These are phyloP conservation scores for Ensete ventricosum DNA, from an alignment of 176 grass and related monocot genomes.

Conservation along the genomic window DNA sequence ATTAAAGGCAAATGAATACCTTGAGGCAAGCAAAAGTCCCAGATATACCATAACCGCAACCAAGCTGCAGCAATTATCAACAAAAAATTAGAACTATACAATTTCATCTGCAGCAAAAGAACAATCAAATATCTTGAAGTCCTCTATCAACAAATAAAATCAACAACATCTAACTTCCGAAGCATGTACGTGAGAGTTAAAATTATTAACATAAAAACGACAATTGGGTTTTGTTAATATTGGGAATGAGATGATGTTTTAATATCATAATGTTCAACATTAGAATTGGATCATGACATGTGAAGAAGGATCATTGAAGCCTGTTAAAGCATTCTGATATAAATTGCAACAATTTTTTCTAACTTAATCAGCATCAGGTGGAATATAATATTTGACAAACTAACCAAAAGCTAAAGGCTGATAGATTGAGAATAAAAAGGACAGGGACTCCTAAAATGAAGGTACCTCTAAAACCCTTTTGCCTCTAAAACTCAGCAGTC, in stretches of 20 bases:
- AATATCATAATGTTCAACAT: too few relatives aligned
- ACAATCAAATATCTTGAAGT: not conserved
- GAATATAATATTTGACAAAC: not conserved
- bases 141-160: too few relatives aligned
- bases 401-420: not conserved
- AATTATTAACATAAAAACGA: too few relatives aligned
- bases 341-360: not conserved
- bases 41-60: conserved; percentile 58
- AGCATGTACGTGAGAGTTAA: not conserved
- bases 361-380: not conserved
- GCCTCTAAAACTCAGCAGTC: conserved; percentile 59
- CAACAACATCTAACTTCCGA: not conserved
- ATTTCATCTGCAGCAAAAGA: not conserved
- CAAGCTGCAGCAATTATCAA: conserved; percentile 38
- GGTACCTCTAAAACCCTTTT: conserved; percentile 71
- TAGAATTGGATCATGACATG: too few relatives aligned
- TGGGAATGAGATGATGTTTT: too few relatives aligned
- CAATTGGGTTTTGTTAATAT: not conserved
- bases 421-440: conserved; percentile 2
- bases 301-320: too few relatives aligned
- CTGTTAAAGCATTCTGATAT: too few relatives aligned
- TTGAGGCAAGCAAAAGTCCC: conserved; percentile 72
- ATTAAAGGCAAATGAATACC: conserved; percentile 23
- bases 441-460: not conserved
- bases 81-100: not conserved